These are phyloP conservation scores for Neopestalotiopsis rosae DNA, from an alignment of 2,329 filamentous ascomycete species.

Conservation along the genomic window DNA sequence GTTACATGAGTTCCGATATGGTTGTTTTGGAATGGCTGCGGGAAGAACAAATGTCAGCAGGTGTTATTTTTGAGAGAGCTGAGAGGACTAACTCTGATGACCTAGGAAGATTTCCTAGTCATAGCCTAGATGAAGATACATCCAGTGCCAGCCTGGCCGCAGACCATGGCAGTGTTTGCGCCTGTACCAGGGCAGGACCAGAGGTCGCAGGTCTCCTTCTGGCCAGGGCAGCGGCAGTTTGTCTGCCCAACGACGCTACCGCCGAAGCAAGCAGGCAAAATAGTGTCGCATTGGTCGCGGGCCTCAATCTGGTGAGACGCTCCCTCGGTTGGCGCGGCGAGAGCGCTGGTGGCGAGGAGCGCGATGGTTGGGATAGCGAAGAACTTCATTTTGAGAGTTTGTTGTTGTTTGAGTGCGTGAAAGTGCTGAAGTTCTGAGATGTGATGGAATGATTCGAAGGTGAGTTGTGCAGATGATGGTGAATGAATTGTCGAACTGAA, in stretches of 20 bases:
- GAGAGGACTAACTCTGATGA: too few relatives aligned
- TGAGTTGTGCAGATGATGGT: too few relatives aligned
- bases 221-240: conserved; percentile 30
- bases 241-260: conserved; percentile 26
- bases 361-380: not conserved
- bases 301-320: not conserved
- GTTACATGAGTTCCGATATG: not conserved
- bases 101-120: too few relatives aligned
- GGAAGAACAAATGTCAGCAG: too few relatives aligned
- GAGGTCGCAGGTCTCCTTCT: conserved; percentile 26
- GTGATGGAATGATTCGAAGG: too few relatives aligned
- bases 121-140: too few relatives aligned
- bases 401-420: not conserved
- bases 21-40: not conserved
- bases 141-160: too few relatives aligned
- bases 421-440: too few relatives aligned
- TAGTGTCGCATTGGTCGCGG: not conserved
- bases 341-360: not conserved
- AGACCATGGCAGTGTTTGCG: conserved; percentile 17
- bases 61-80: too few relatives aligned
- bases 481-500: too few relatives aligned
- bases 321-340: not conserved
- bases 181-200: conserved; percentile 25
- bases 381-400: conserved; percentile 4
- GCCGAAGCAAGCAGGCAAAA: not conserved